Evolutionary conservation across 495 filamentous ascomycete genomes (phyloP).

Genomic region (Aspergillus avenaceus): DNA sequence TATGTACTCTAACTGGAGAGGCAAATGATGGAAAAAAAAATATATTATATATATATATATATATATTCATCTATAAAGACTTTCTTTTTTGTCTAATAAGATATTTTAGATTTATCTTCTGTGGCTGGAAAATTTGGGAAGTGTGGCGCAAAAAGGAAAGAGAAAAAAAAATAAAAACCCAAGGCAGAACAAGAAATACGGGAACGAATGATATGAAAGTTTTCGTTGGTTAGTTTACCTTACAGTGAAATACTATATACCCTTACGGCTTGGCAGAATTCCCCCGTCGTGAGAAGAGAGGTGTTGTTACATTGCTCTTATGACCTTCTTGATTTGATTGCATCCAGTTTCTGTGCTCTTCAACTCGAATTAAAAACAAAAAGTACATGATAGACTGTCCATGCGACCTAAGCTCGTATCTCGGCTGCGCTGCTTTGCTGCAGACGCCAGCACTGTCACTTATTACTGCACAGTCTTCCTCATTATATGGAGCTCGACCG

Average conservation of each 20-base stretch:
- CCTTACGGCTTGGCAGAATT: neutral
- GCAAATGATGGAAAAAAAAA: neutral
- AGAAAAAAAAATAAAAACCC: neutral
- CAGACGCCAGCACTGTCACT: slow-evolving; percentile 54
- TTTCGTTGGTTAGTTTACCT: too few species aligned
- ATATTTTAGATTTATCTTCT: neutral
- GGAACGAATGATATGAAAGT: too few species aligned
- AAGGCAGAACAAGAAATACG: too few species aligned
- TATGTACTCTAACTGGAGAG: too few species aligned
- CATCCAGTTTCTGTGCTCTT: neutral
- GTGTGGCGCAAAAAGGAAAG: neutral
- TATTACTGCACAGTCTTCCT: slow-evolving; percentile 54
- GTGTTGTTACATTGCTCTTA: neutral
- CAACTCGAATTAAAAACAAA: neutral
- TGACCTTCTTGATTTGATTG: neutral
- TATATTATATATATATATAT: neutral
- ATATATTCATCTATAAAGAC: neutral
- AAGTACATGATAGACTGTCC: slow-evolving; percentile 15
- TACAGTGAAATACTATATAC: too few species aligned
- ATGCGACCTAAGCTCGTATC: slow-evolving; percentile 61
- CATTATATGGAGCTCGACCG: slow-evolving; percentile 44
- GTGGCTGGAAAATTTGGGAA: neutral
- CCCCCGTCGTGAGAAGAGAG: neutral
- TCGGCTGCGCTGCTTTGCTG: slow-evolving; percentile 65
- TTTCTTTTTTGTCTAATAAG: neutral